A percentile compares a stretch with the other conserved stretches of the same genome.
Evolutionary conservation across 805 yeast species (phyloP).

Genomic region (Nakazawaea wyomingensis): DNA sequence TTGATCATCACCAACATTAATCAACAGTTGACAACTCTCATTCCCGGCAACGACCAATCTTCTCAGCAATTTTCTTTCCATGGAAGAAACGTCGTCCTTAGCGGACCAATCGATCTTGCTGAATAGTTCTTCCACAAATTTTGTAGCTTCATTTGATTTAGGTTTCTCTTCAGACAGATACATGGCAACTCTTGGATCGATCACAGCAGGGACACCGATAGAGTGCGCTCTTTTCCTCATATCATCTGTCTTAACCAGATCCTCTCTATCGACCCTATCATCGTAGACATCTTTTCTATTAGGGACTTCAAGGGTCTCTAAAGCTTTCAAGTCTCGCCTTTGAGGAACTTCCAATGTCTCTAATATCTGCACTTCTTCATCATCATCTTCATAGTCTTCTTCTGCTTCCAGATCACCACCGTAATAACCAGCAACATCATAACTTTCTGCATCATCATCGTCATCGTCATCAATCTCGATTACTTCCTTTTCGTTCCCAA

Average conservation of each 20-base stretch:
- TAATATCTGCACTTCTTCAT: not conserved
- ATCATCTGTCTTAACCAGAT: not conserved
- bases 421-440: slow-evolving; percentile 22
- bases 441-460: slow-evolving; percentile 17
- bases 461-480: not conserved
- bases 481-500: slow-evolving; percentile 10
- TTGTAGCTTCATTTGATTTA: not conserved
- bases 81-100: slow-evolving; percentile 53
- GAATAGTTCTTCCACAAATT: slow-evolving; percentile 57
- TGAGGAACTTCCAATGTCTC: not conserved
- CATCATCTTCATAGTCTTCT: slow-evolving; percentile 14
- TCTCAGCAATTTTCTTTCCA: slow-evolving; percentile 51
- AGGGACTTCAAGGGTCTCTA: slow-evolving; percentile 1
- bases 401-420: slow-evolving; percentile 18
- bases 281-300: not conserved
- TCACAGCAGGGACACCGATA: not conserved
- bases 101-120: slow-evolving; percentile 77
- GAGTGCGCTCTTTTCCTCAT: not conserved
- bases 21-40: slow-evolving; percentile 50
- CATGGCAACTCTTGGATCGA: slow-evolving; percentile 4
- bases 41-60: slow-evolving; percentile 62
- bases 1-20: slow-evolving; percentile 39
- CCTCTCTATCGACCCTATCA: not conserved
- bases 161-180: not conserved
- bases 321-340: not conserved